Evolutionary conservation across 305 asterid genomes (phyloP), one percentile per base, ranked within the genome.

Genomic region (Salvia sclarea): DNA sequence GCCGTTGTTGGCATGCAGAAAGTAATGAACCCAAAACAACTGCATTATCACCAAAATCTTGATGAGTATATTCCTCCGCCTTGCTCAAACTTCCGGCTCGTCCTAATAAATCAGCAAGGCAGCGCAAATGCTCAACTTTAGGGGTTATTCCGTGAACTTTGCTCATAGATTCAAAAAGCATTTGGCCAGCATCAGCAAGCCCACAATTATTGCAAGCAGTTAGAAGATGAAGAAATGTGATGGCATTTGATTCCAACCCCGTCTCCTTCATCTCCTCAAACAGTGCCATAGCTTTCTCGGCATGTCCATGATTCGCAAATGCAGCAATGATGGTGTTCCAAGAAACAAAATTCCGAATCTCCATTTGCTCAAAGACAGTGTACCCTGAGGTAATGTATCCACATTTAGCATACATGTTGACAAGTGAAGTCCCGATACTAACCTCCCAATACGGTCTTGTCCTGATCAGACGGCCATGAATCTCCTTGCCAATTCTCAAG

Each of bases 331-430:
- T 84, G 71, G 80, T 82, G 75, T 90, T 90, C 95, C 94, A 90
- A 0, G 95, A 88, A 52, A 90, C 84, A 63, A 82, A 83, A 69
- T 83, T 86, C 45, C n/a, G 84, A 58, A 25, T 52, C 67, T 60
- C 73, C 88, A 83, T 82, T 55, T 25, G 83, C 64, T 78, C 69
- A 48, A 90, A 90, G 57, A 81, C 61, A 49, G 76, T 25, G 58
- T 41, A 53, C 0, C 78, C 84, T 52, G 75, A 58, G 44, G 38
- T 35, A 52, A 88, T 73, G 61, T 79, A 79, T 9, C 94, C 96
- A 49, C 85, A 82, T 68, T 88, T 90, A 24, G 92, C 90, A 73
- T 90, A 90, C 97, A 86, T 88, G 83, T 85, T 90, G 41, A 90
- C 71, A 20, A 90, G 88, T 3, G 96, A 84, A 75, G 86, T 90